Evolutionary conservation across 192 early-diverging fungal genomes (phyloP), one percentile per base, ranked within the genome.

Genomic region (Backusella circina): DNA sequence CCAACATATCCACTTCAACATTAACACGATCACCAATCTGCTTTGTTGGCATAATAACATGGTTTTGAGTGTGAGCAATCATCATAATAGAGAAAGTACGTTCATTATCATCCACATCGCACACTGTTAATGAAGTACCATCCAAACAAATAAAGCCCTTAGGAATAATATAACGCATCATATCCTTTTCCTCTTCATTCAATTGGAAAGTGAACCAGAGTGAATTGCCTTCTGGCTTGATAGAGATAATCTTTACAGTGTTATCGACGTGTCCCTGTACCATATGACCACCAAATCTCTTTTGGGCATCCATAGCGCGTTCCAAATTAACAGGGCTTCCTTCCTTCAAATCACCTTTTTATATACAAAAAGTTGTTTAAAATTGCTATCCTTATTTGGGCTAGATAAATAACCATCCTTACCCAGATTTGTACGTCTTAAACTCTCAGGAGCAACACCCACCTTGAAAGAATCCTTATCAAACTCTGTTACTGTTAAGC

Each of bases 1-100:
- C 96, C 77, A 99, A 86, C 91, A 97, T 96, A 78, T 99, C 98
- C 1, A 98, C 97, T 84, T 99, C 98, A 57, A 99, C 83, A 80
- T 99, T 99, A 70, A 98, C 94, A 70, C 81, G 81, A 67, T 89
- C 88, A 2, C 95, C 96, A 13, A 90, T 77, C 35, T 86, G 77
- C 82, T 93, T 92, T 9, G 54, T 75, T 6, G 95, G 71, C 86
- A 98, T 88, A 28, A 94, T 91, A 18, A 98, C 94, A 38, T 91
- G 86, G 10, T 77, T 74, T 84, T 96, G 97, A 2, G 96, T 98
- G 80, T 99, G 91, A 9, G 96, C 92, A 77, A 99, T 95, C 84
- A 99, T 88, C 97, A 98, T 98, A 70, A 99, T 92, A 6, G 87
- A 88, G 79, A 99, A 99, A 69, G 88, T 90, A 33, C 88, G 80